These are phyloP conservation scores for Botryotinia globosa DNA, from an alignment of 2,329 filamentous ascomycete genomes.

Conservation along the genomic window DNA sequence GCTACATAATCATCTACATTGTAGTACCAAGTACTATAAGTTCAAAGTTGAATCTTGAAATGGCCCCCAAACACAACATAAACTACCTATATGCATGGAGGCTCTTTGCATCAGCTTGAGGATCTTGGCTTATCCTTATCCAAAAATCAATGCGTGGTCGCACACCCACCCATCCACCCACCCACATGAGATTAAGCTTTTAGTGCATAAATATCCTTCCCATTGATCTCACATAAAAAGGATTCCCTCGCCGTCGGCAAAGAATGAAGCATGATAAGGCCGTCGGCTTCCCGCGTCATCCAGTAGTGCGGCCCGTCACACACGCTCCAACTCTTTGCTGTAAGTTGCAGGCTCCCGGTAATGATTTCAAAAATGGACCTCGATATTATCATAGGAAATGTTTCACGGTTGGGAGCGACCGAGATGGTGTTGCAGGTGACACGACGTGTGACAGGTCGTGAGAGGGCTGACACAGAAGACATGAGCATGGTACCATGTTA, in stretches of 20 bases:
- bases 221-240: background rate
- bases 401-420: background rate
- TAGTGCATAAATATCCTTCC: slow-evolving; percentile 4
- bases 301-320: slow-evolving; percentile 3
- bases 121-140: background rate
- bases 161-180: background rate
- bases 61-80: background rate
- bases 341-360: background rate
- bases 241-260: slow-evolving; percentile 4
- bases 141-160: background rate
- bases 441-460: background rate
- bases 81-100: slow-evolving; percentile 6
- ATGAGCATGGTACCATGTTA: slow-evolving; percentile 15
- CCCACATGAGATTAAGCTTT: slow-evolving; percentile 7
- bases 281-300: slow-evolving; percentile 1
- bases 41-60: background rate
- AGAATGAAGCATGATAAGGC: background rate
- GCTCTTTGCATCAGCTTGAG: slow-evolving; percentile 7
- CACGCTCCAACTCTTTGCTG: background rate
- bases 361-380: background rate
- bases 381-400: background rate
- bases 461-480: background rate
- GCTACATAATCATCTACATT: background rate
- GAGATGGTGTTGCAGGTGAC: background rate
- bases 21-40: background rate